These are phyloP conservation scores for Wickerhamomyces ciferrii DNA, from an alignment of 805 yeast genomes.

Conservation along the genomic window DNA sequence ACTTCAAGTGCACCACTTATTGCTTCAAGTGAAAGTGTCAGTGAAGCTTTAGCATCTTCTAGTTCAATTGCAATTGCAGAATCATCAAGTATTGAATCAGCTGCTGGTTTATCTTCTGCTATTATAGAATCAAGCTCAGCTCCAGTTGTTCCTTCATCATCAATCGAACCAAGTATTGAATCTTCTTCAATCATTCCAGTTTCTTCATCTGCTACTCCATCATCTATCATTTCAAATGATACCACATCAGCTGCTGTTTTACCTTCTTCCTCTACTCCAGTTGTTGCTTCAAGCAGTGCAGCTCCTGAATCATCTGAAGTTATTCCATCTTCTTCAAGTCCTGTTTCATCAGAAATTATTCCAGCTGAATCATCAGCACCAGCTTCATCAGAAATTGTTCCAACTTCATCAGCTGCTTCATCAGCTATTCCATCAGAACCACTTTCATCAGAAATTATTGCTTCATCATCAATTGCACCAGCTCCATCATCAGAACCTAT, in stretches of 20 bases:
- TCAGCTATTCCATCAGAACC: neutral
- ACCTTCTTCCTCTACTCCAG: neutral
- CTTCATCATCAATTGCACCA: neutral
- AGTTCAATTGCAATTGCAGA: neutral
- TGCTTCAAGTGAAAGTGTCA: neutral
- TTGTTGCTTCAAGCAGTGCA: neutral
- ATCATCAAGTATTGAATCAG: neutral
- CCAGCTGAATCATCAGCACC: neutral
- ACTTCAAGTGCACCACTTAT: neutral
- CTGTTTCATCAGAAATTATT: neutral
- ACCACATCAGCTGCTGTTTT: neutral
- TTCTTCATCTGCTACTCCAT: neutral
- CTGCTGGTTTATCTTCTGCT: neutral
- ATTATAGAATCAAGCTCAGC: neutral
- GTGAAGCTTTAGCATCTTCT: neutral
- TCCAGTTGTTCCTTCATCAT: neutral
- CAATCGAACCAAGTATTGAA: neutral
- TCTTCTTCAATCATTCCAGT: neutral
- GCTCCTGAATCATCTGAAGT: neutral
- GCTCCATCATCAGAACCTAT: neutral
- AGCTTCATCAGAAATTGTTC: neutral
- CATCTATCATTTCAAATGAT: neutral
- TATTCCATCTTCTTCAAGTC: neutral
- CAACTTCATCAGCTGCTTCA: neutral
- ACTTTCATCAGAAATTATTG: neutral